Base-by-base conservation (phyloP, 108 stramenopile species). In the Cyclostephanos tholiformis region DNA sequence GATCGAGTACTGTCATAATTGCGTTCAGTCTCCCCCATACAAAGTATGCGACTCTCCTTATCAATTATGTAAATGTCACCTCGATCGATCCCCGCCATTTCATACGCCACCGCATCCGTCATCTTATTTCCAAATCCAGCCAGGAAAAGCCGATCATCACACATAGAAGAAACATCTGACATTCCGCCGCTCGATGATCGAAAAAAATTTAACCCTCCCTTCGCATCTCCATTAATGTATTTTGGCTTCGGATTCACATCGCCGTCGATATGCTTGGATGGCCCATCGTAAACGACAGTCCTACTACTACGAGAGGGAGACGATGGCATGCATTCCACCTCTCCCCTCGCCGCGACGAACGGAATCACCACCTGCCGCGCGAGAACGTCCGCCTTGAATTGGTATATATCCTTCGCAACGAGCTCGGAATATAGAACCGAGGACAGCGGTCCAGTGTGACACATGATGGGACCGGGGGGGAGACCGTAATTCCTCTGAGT, bases 61-160 rank as follows among this genome's bases (percentile, higher is more conserved):
- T 89, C 72, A 49, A 95, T 90, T 32, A 89, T 85, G 76, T 87
- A 95, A 44, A 91, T 95, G 63, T 91, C 73, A 59, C 83, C 20
- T 23, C 82, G 63, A 39, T 86, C 74, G 56, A 92, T 88, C 10
- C 89, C 89, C 1, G 85, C 87, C 78, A 84, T 87, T 69, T 89
- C 82, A 77, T 92, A 92, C 0, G 91, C 91, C 38, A 76, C 83
- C 14, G 83, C 77, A 72, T 95, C 94, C 60, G 84, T 88, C 14
- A 69, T 35, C 38, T 86, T 91, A 65, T 95, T 95, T 51, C 94
- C 94, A 76, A 95, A 89, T 1, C 89, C 94, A 29, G 88, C 90
- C 6, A 88, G 50, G 63, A 95, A 90, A 20, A 91, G 62, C 43
- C 79, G 72, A 71, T 79, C 49, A 14, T 85, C 81, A 12, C 23